Base-by-base conservation (phyloP, 192 early-diverging fungal species). In the Obelidium mucronatum region DNA sequence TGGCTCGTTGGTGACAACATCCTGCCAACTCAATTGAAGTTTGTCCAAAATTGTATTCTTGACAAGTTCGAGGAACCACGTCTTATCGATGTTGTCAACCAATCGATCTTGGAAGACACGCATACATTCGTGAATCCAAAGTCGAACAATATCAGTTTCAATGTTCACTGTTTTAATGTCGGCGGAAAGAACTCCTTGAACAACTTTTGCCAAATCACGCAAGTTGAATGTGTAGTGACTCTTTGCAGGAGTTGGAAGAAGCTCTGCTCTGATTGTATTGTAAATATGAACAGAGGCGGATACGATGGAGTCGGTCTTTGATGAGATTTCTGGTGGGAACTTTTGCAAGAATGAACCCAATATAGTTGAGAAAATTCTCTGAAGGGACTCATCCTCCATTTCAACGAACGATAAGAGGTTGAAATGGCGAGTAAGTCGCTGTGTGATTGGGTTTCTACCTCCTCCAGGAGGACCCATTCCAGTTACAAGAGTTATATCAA, bases 221-320 rank as follows among this genome's bases (percentile, higher is more conserved):
- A 90, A 73, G 60, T 90, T 90, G 68, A 90, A 90, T 0, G 89
- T 90, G 72, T 90, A 90, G 73, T 90, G 89, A 15, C 89, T 89
- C 58, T 90, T 90, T 64, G 84, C 82, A 0, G 89, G 89, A 3
- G 89, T 90, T 24, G 89, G 89, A 13, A 90, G 75, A 8, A 90
- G 80, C 68, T 86, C 86, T 3, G 81, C 77, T 11, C 85, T 78
- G 55, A 88, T 88, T 33, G 84, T 87, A 63, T 85, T 88, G 78
- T 90, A 90, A 42, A 90, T 87, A 37, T 64, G 40, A 66, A 87
- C 81, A 0, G 89, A 88, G 1, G 88, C 86, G 13, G 78, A 34
- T 28, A 90, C 86, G 33, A 90, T 80, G 19, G 83, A 51, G 40
- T 78, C 80, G 2, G 86, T 82, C 66, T 77, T 55, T 36, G 77